Evolutionary conservation across 2,329 filamentous ascomycete genomes (phyloP).

Genomic region (Xylaria sp.): DNA sequence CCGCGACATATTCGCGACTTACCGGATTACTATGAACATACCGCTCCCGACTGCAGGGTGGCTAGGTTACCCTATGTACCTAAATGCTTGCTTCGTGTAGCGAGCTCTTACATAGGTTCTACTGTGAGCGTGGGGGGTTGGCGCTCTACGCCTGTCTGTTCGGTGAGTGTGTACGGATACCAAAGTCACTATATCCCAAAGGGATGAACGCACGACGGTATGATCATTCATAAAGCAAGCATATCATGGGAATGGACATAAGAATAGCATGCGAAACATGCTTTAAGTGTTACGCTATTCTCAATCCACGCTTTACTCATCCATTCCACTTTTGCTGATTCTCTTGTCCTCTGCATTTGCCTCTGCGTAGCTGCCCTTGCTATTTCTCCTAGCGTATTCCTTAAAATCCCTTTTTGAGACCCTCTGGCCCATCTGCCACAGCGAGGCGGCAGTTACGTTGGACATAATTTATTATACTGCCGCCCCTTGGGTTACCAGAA

Average conservation of each 20-base stretch:
- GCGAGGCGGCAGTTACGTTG: background rate
- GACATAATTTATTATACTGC: background rate
- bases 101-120: conserved; percentile 6
- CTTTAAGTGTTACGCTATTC: background rate
- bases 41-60: background rate
- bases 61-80: conserved; percentile 1
- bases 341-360: background rate
- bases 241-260: background rate
- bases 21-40: background rate
- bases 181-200: background rate
- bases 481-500: background rate
- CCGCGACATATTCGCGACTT: background rate
- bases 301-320: background rate
- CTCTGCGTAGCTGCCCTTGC: background rate
- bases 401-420: background rate
- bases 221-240: background rate
- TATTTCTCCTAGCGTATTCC: background rate
- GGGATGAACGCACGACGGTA: background rate
- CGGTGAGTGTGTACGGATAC: conserved; percentile 6
- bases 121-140: background rate
- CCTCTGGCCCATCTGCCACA: background rate
- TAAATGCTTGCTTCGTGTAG: background rate
- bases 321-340: background rate
- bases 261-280: conserved; percentile 11
- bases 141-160: background rate